Conservation (phyloP, 139 green algal genomes). For the Penium margaritaceum region DNA sequence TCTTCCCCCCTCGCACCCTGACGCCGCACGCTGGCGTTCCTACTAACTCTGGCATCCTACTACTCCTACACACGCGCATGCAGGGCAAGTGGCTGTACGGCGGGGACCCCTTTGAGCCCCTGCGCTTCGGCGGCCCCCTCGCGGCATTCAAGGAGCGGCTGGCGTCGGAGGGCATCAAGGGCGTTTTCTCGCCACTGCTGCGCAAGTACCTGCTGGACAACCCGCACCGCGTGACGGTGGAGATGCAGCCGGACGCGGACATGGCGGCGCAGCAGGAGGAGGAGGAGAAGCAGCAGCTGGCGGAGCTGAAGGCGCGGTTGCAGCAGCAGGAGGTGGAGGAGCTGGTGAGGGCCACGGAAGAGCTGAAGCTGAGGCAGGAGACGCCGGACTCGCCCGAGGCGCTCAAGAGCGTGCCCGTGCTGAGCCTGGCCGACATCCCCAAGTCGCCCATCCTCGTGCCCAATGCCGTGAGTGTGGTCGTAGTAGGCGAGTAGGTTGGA, state of each 20-base stretch:
- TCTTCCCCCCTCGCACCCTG: too few species aligned
- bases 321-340: slow-evolving; percentile 55
- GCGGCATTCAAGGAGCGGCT: slow-evolving; percentile 79
- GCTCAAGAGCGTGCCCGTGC: slow-evolving; percentile 64
- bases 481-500: too few species aligned
- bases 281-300: slow-evolving; percentile 63
- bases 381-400: slow-evolving; percentile 83
- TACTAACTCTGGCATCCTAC: too few species aligned
- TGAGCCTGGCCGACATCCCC: slow-evolving; percentile 80
- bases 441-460: slow-evolving; percentile 70
- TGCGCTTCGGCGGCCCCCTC: slow-evolving; percentile 83
- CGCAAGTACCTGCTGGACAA: slow-evolving; percentile 82
- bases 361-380: slow-evolving; percentile 86
- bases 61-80: too few species aligned
- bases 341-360: slow-evolving; percentile 62
- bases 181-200: slow-evolving; percentile 89
- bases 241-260: slow-evolving; percentile 56
- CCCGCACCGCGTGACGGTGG: slow-evolving; percentile 75
- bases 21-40: too few species aligned
- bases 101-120: slow-evolving; percentile 77
- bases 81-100: slow-evolving; percentile 94
- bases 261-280: slow-evolving; percentile 58
- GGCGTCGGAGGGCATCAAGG: slow-evolving; percentile 55
- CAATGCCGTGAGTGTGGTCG: slow-evolving; percentile 54
- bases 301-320: slow-evolving; percentile 49